Base-by-base conservation (phyloP, 352 stramenopile species). In the Phytopythium sindhum region DNA sequence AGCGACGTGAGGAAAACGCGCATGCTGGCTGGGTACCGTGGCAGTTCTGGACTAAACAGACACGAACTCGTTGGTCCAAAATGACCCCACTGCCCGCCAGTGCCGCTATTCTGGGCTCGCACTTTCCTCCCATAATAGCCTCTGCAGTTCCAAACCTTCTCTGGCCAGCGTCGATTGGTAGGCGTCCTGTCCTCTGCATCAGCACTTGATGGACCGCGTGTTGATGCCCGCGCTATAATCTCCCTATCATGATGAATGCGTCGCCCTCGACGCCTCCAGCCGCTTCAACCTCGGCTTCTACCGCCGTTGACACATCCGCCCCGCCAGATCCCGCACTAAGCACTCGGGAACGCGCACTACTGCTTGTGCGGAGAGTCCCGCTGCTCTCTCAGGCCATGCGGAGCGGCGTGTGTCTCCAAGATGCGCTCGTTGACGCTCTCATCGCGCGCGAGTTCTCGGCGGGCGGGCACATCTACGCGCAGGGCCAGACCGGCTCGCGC, bases 401-500 rank as follows among this genome's bases (percentile, higher is more conserved):
- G 26, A 68, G 83, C 26, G 71, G 81, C 39, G 61, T 81, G 29
- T 86, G 77, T 57, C 65, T 65, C 6, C 70, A 89, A 61, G 69
- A 76, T 2, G 67, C 77, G 11, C 61, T 91, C 17, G 11, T 87
- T 2, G 55, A 68, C 24, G 69, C 78, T 4, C 59, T 91, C 11
- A 57, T 65, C 33, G 31, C 75, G 28, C 58, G 63, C 11, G 69
- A 64, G 11, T 90, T 74, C 57, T 47, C n/a, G 1, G 78, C 88
- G 50, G 78, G 76, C 26, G 83, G 90, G 35, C 84, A 86, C 69
- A 82, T 94, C 64, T 88, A 81, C 55, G 72, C 45, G 17, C 80
- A 94, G 63, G 85, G 81, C 17, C 72, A 90, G 12, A 12, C 57
- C 2, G 81, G 55, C 23, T 8, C 86, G 24, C 69, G 71, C n/a